phyloP scores from a whole-genome alignment of 495 filamentous ascomycete genomes.

The Tuber calosporum region DNA sequence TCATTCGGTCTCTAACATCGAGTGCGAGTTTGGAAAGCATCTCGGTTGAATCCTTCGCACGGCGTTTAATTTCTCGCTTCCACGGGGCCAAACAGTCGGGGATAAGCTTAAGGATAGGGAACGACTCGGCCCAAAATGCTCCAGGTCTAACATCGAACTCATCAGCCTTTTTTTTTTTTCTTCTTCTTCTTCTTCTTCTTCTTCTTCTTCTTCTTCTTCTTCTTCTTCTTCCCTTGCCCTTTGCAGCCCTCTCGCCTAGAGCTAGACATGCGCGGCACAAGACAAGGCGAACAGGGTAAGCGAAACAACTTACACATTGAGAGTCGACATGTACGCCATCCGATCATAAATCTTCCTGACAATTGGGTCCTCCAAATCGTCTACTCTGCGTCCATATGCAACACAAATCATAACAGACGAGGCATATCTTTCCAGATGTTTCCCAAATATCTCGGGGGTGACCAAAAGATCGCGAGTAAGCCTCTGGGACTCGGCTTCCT shows the following conservation, averaged over 20 bases:
- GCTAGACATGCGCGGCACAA: background rate
- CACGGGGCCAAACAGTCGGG: slow-evolving; percentile 55
- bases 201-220: no score
- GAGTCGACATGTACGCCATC: slow-evolving; percentile 54
- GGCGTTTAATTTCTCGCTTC: slow-evolving; percentile 52
- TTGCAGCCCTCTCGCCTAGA: slow-evolving; percentile 5
- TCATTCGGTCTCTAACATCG: slow-evolving; percentile 45
- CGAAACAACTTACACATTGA: slow-evolving; percentile 47
- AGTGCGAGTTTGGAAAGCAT: slow-evolving; percentile 52
- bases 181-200: no score
- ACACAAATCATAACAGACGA: slow-evolving; percentile 59
- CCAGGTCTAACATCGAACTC: slow-evolving; percentile 45
- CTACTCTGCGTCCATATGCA: slow-evolving; percentile 56
- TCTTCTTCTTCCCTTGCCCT: no score
- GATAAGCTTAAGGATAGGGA: slow-evolving; percentile 50
- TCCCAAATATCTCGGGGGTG: slow-evolving; percentile 51
- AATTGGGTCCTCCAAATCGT: slow-evolving; percentile 49
- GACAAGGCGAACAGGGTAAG: background rate
- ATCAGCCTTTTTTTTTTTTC: background rate
- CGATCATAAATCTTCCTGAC: slow-evolving; percentile 52
- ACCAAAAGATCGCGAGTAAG: slow-evolving; percentile 50
- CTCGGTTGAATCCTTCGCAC: slow-evolving; percentile 48
- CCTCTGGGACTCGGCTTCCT: slow-evolving; percentile 48
- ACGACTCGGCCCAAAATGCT: slow-evolving; percentile 54
- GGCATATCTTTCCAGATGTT: slow-evolving; percentile 58